Percentiles rank a stretch among this genome's conserved stretches.
Evolutionary conservation across 306 rosid species (phyloP).

Genomic region (Mucuna pruriens): DNA sequence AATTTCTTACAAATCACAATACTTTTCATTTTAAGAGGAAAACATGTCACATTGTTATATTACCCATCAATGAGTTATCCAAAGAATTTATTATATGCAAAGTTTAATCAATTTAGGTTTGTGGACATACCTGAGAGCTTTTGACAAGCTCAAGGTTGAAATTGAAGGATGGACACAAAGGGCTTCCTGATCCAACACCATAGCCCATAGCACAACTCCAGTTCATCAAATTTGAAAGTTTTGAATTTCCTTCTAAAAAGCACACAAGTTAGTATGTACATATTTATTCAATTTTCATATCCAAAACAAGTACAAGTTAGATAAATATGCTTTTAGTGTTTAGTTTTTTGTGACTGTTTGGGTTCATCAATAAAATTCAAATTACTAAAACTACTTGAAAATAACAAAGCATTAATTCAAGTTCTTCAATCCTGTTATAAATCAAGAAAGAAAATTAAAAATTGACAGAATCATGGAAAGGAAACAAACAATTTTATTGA

Average conservation of each 20-base stretch:
- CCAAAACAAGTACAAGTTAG: not conserved
- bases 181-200: constrained; percentile 89
- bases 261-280: constrained; percentile 35
- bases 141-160: constrained; percentile 81
- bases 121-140: constrained; percentile 69
- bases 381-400: constrained; percentile 13
- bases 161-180: constrained; percentile 90
- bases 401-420: not conserved
- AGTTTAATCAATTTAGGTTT: constrained; percentile 18
- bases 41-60: not conserved
- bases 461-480: not conserved
- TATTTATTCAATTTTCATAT: not conserved
- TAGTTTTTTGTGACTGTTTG: constrained; percentile 15
- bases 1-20: constrained; percentile 20
- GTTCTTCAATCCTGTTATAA: not conserved
- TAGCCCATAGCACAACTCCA: constrained; percentile 95
- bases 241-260: constrained; percentile 59
- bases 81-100: constrained; percentile 27
- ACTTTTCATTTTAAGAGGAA: constrained; percentile 19
- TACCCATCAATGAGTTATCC: constrained; percentile 18
- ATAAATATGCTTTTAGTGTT: not conserved
- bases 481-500: not conserved
- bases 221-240: constrained; percentile 66
- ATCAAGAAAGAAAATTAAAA: not conserved
- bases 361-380: constrained; percentile 16